A percentile compares a stretch with the other conserved stretches of the same genome.
phyloP scores from a whole-genome alignment of 177 flowering plant species.

The Vitis hybrid region DNA sequence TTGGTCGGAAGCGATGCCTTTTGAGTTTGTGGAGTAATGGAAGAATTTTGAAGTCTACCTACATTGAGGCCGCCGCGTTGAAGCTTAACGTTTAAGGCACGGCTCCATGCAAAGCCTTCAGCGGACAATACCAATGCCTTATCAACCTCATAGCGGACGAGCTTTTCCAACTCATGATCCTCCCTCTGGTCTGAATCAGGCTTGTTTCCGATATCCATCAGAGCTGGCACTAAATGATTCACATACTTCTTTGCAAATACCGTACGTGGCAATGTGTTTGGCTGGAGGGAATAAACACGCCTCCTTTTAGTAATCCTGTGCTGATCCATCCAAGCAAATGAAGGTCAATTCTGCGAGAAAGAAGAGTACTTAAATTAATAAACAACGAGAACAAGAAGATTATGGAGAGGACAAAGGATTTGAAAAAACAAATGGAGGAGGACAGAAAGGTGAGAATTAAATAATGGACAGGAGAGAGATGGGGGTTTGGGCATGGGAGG shows the following conservation, averaged over 20 bases:
- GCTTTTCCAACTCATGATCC: conserved; percentile 4
- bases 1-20: conserved; percentile 1
- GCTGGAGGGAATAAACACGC: conserved; percentile 25
- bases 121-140: conserved; percentile 33
- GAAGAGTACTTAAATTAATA: too few species aligned
- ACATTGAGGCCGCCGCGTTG: not conserved
- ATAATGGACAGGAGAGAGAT: too few species aligned
- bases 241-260: conserved; percentile 27
- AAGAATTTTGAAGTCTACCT: too few species aligned
- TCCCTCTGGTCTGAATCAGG: not conserved
- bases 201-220: conserved; percentile 10
- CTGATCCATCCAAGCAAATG: conserved; percentile 8
- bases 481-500: too few species aligned
- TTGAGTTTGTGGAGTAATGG: not conserved
- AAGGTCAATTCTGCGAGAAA: too few species aligned
- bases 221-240: conserved; percentile 25
- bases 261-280: conserved; percentile 10
- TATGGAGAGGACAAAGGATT: too few species aligned
- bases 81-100: conserved; percentile 25
- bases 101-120: conserved; percentile 31
- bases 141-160: conserved; percentile 28
- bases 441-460: too few species aligned
- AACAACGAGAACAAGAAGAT: too few species aligned
- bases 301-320: conserved; percentile 16
- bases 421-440: too few species aligned